phyloP scores from a whole-genome alignment of 805 yeast species.

The Alloascoidea hylecoeti region DNA sequence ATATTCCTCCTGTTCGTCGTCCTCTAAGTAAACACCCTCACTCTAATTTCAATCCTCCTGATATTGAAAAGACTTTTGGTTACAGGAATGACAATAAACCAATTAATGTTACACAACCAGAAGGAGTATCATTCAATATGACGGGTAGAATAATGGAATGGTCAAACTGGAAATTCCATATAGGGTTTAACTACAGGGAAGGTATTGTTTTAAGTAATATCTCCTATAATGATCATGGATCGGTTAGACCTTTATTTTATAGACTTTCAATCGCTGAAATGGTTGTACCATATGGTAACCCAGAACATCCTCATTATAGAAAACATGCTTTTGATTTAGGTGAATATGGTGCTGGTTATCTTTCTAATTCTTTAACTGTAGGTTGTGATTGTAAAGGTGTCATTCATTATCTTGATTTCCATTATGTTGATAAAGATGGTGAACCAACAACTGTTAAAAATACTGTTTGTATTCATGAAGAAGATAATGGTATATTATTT shows the following conservation, averaged over 20 bases:
- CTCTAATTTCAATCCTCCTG: conserved; percentile 56
- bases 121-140: conserved; percentile 68
- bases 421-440: conserved; percentile 53
- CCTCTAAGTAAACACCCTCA: conserved; percentile 56
- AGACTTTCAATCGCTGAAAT: conserved; percentile 66
- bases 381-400: conserved; percentile 85
- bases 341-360: conserved; percentile 79
- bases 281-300: conserved; percentile 78
- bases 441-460: conserved; percentile 58
- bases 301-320: conserved; percentile 71
- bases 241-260: conserved; percentile 56
- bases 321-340: conserved; percentile 82
- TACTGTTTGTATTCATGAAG: conserved; percentile 78
- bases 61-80: conserved; percentile 43
- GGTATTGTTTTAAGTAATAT: conserved; percentile 71
- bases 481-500: conserved; percentile 67
- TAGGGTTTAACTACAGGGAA: conserved; percentile 79
- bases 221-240: conserved; percentile 63
- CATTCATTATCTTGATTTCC: conserved; percentile 74
- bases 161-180: conserved; percentile 67
- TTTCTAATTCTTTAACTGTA: conserved; percentile 64
- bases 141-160: conserved; percentile 57
- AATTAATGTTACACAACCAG: conserved; percentile 62
- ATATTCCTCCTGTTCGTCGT: conserved; percentile 63
- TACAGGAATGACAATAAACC: conserved; percentile 54